phyloP scores from a whole-genome alignment of 306 rosid species.

The Lathyrus tuberosus region DNA sequence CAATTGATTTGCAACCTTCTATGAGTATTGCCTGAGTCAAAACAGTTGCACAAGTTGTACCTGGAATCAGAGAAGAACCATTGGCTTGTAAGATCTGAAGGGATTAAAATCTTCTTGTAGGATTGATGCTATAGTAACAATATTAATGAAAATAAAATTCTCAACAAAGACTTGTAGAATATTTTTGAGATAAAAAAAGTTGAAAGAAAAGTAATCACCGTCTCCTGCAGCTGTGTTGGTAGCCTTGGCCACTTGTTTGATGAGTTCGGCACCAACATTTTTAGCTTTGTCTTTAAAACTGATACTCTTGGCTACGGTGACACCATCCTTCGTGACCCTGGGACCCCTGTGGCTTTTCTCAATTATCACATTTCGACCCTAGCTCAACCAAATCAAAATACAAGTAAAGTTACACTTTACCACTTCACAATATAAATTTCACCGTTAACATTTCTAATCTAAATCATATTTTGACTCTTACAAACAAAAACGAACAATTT shows the following conservation, averaged over 20 bases:
- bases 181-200: not conserved
- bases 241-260: slow-evolving; percentile 92
- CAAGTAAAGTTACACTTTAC: not conserved
- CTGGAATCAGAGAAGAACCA: slow-evolving; percentile 53
- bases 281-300: slow-evolving; percentile 68
- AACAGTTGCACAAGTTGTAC: slow-evolving; percentile 97
- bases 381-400: slow-evolving; percentile 39
- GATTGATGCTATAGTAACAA: not conserved
- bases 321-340: slow-evolving; percentile 88
- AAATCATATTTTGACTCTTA: not conserved
- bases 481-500: slow-evolving; percentile 10
- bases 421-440: slow-evolving; percentile 6
- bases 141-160: slow-evolving; percentile 17
- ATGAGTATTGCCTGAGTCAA: slow-evolving; percentile 88
- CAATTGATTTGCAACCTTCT: slow-evolving; percentile 91
- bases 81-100: slow-evolving; percentile 15
- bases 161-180: not conserved
- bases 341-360: slow-evolving; percentile 64
- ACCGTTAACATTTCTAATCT: slow-evolving; percentile 2
- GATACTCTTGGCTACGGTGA: slow-evolving; percentile 91
- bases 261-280: slow-evolving; percentile 84
- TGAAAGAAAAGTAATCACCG: slow-evolving; percentile 51
- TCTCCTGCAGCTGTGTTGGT: slow-evolving; percentile 92
- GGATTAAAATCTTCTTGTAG: not conserved
- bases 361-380: slow-evolving; percentile 95